Conservation (phyloP, 139 green algal genomes). For the Ostreobium quekettii region DNA sequence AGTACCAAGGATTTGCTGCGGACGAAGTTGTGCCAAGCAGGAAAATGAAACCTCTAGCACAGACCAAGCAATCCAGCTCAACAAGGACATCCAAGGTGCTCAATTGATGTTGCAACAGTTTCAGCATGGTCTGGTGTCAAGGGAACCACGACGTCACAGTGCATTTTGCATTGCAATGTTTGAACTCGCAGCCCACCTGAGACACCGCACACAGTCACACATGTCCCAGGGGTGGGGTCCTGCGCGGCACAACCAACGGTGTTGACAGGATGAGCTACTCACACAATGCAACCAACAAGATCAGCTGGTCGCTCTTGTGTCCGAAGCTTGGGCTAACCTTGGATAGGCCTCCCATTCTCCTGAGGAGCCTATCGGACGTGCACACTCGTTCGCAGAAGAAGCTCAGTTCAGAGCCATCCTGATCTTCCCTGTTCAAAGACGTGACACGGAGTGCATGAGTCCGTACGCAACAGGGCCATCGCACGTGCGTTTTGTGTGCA, state of each 20-base stretch:
- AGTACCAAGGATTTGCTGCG: too few relatives aligned
- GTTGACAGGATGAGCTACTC: neutral
- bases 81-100: neutral
- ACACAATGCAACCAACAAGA: neutral
- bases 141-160: neutral
- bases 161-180: neutral
- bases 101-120: neutral
- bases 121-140: neutral
- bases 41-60: neutral
- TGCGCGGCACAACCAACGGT: constrained; percentile 31
- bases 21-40: too few relatives aligned
- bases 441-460: too few relatives aligned
- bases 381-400: constrained; percentile 95
- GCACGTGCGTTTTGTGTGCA: too few relatives aligned
- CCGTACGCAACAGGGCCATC: too few relatives aligned
- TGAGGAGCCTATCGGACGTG: constrained; percentile 72
- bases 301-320: neutral
- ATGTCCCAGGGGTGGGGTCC: constrained; percentile 76
- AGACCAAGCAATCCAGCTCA: neutral
- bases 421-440: constrained; percentile 23
- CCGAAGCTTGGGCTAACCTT: constrained; percentile 43
- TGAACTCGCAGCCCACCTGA: constrained; percentile 31
- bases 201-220: constrained; percentile 88
- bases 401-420: constrained; percentile 38
- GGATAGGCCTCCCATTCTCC: constrained; percentile 61